phyloP scores from a whole-genome alignment of 139 green algal genomes.

The Picochlorum sp. region DNA sequence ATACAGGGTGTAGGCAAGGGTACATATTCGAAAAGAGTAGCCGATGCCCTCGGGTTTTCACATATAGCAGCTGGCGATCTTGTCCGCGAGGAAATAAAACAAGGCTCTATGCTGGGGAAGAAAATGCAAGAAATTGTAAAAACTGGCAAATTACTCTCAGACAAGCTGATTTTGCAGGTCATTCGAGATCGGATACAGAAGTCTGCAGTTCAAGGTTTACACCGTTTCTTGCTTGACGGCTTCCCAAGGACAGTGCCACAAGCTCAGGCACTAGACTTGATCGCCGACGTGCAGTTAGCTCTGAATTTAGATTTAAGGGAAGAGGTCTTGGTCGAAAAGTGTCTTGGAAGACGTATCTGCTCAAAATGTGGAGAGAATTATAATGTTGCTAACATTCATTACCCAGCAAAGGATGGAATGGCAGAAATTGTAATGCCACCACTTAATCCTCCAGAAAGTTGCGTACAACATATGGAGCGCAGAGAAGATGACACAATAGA shows the following conservation, averaged over 20 bases:
- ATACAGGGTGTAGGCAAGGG: slow-evolving; percentile 85
- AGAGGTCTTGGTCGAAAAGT: slow-evolving; percentile 89
- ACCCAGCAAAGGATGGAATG: slow-evolving; percentile 35
- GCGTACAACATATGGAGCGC: slow-evolving; percentile 59
- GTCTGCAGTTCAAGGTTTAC: slow-evolving; percentile 43
- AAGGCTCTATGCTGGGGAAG: slow-evolving; percentile 41
- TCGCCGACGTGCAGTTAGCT: slow-evolving; percentile 59
- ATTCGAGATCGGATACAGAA: slow-evolving; percentile 6
- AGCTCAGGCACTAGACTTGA: slow-evolving; percentile 50
- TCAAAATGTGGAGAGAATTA: slow-evolving; percentile 82
- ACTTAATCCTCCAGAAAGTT: slow-evolving; percentile 64
- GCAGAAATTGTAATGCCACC: slow-evolving; percentile 86
- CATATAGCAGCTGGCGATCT: slow-evolving; percentile 94
- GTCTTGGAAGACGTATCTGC: slow-evolving; percentile 79
- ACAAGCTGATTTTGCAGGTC: slow-evolving; percentile 71
- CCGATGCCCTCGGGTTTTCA: slow-evolving; percentile 57
- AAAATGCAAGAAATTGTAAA: slow-evolving; percentile 61
- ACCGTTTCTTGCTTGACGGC: slow-evolving; percentile 83
- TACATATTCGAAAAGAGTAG: slow-evolving; percentile 79
- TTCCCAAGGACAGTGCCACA: slow-evolving; percentile 75
- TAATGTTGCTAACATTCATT: slow-evolving; percentile 92
- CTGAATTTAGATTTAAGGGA: slow-evolving; percentile 83
- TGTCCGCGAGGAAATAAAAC: slow-evolving; percentile 76
- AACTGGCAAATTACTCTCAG: slow-evolving; percentile 71
- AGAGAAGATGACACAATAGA: slow-evolving; percentile 79